Percentiles rank a stretch among this genome's conserved stretches.
Conservation (phyloP, 2,329 filamentous ascomycete genomes). For the Phyllosticta citribraziliensis region DNA sequence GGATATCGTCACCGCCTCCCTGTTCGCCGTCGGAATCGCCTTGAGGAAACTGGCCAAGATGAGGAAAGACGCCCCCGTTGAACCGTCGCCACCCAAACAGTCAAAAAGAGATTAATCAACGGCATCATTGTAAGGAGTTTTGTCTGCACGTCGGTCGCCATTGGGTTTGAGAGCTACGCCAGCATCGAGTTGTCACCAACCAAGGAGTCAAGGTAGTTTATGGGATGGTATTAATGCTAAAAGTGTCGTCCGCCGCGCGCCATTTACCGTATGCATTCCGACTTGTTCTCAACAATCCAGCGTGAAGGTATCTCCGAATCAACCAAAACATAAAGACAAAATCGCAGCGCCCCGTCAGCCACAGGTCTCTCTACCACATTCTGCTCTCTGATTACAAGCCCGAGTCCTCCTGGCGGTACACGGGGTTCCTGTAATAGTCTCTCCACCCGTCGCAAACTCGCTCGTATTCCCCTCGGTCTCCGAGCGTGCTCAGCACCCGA, state of each 20-base stretch:
- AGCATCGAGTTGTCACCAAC: neutral
- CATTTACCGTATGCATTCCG: neutral
- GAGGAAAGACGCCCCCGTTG: neutral
- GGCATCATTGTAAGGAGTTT: neutral
- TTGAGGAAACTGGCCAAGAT: neutral
- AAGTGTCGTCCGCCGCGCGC: neutral
- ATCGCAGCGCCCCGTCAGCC: neutral
- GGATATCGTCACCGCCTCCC: constrained; percentile 43
- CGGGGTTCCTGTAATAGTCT: neutral
- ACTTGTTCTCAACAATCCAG: neutral
- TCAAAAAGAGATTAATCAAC: neutral
- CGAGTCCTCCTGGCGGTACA: neutral
- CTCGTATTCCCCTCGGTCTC: neutral
- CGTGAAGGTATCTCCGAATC: neutral
- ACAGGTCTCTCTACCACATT: neutral
- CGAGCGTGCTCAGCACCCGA: constrained; percentile 15
- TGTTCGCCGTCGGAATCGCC: constrained; percentile 16
- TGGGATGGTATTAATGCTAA: neutral
- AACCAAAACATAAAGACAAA: neutral
- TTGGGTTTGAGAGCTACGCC: too few relatives aligned
- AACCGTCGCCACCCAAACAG: neutral
- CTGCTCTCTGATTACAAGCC: neutral
- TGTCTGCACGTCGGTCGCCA: neutral
- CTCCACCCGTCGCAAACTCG: neutral
- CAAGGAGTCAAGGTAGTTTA: neutral